These are phyloP conservation scores for Amanita polypyramis DNA, from an alignment of 768 basidiomycete species.

Conservation along the genomic window DNA sequence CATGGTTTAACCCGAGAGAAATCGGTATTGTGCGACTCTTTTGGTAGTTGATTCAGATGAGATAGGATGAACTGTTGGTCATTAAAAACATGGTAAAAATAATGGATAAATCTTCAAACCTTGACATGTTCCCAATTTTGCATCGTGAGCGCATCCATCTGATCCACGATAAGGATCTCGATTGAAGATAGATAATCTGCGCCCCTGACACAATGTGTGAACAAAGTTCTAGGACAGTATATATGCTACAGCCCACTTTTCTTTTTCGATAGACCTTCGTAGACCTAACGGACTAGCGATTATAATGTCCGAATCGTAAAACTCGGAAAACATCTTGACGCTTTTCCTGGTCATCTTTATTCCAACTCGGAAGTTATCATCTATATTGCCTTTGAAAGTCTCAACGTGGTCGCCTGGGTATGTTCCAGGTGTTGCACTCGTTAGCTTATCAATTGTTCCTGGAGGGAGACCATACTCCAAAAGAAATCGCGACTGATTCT, in stretches of 20 bases:
- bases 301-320: conserved; percentile 86
- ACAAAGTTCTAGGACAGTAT: not conserved
- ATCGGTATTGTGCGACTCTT: conserved; percentile 88
- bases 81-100: not conserved
- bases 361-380: conserved; percentile 90
- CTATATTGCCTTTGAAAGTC: conserved; percentile 93
- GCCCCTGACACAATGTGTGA: conserved; percentile 17
- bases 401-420: conserved; percentile 88
- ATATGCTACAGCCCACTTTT: conserved; percentile 50
- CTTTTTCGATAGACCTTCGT: conserved; percentile 86
- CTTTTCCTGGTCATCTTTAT: conserved; percentile 89
- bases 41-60: conserved; percentile 80
- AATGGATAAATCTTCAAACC: conserved; percentile 29
- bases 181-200: conserved; percentile 92
- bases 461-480: conserved; percentile 76
- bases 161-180: conserved; percentile 85
- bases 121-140: conserved; percentile 99
- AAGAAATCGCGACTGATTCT: conserved; percentile 77
- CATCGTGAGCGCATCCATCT: conserved; percentile 89
- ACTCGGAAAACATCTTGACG: conserved; percentile 84
- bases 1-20: conserved; percentile 97
- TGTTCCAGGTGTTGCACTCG: conserved; percentile 57
- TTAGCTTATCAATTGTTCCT: conserved; percentile 72
- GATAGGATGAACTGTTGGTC: conserved; percentile 66
- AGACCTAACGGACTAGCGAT: conserved; percentile 90